Evolutionary conservation across 1,139 yeast species (phyloP), one percentile per base, ranked within the genome.

Genomic region (Scheffersomyces illinoinensis): DNA sequence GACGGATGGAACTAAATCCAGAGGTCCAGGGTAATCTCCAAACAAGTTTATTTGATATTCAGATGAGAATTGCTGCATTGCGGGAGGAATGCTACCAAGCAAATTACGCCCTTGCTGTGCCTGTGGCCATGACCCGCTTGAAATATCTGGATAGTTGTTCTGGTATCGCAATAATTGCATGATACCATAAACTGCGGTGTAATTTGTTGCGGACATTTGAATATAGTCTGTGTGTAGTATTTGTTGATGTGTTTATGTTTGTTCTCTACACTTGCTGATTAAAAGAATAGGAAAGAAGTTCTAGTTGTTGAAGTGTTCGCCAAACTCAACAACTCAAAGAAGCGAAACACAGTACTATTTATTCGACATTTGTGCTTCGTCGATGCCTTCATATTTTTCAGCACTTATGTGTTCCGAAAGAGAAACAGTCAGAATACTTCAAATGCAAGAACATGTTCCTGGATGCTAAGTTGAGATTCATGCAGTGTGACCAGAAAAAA

Each of bases 11-110:
- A 70, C 76, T 4, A 69, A 53, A 60, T 78, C 82, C 5, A 55
- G 56, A 6, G 58, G 18, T 6, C 59, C 53, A 1, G 83, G 82
- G 61, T 78, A 79, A 23, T 65, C 69, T 3, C 83, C 83, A 66
- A 76, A 77, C 51, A 79, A 62, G 58, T 73, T 71, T 59, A 65
- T 67, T 57, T 73, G 79, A 49, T 66, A 56, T 50, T 61, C 59
- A 48, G 66, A 66, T 5, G 60, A 58, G 59, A 69, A 73, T 18
- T 66, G 64, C 20, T 69, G 58, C 47, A 76, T 50, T 0, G 64
- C 60, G n/a, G 60, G 66, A 1, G 77, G 75, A 26, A 71, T 58
- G 7, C 60, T 64, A 0, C 79, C 80, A 43, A 71, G 48, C 53
- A 74, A 59, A 54, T 66, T 67, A 10, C 62, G 61, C 10, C 74